Evolutionary conservation across 2,329 filamentous ascomycete species (phyloP).

Genomic region (Botrytis squamosa): DNA sequence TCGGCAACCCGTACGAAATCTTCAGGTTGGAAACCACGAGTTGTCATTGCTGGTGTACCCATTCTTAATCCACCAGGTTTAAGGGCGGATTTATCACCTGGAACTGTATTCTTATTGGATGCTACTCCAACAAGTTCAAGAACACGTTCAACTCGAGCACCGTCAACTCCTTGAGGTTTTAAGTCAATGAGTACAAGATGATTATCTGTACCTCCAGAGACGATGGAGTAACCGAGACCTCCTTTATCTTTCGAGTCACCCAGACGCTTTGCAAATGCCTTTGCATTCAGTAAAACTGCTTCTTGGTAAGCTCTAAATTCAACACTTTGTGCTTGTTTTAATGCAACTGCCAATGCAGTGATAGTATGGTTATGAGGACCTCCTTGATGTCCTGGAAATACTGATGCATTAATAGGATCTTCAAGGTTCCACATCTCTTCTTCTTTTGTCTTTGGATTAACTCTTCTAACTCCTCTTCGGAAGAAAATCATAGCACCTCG

Average conservation of each 20-base stretch:
- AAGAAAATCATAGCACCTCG: constrained; percentile 98
- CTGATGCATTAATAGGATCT: constrained; percentile 88
- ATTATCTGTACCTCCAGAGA: constrained; percentile 94
- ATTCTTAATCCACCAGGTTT: constrained; percentile 91
- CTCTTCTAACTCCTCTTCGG: constrained; percentile 83
- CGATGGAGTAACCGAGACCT: constrained; percentile 80
- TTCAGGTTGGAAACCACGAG: constrained; percentile 81
- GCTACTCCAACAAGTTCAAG: constrained; percentile 92
- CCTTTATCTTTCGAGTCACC: constrained; percentile 66
- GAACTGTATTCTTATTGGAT: constrained; percentile 99
- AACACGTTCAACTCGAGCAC: constrained; percentile 83
- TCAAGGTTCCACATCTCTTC: constrained; percentile 89
- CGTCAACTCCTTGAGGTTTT: constrained; percentile 84
- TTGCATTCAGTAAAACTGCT: constrained; percentile 85
- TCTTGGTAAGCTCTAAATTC: constrained; percentile 94
- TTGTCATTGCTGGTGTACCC: constrained; percentile 97
- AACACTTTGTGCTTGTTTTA: constrained; percentile 86
- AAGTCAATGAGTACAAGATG: constrained; percentile 92
- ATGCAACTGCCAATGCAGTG: constrained; percentile 86
- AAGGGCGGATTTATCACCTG: constrained; percentile 89
- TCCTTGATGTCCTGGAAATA: constrained; percentile 97
- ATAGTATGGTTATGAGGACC: constrained; percentile 99
- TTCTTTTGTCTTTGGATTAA: constrained; percentile 81
- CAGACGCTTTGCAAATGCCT: constrained; percentile 73
- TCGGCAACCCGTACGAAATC: constrained; percentile 87